Evolutionary conservation across 1,139 yeast species (phyloP), one percentile per base, ranked within the genome.

Genomic region (Groenewaldozyma auringiensis): DNA sequence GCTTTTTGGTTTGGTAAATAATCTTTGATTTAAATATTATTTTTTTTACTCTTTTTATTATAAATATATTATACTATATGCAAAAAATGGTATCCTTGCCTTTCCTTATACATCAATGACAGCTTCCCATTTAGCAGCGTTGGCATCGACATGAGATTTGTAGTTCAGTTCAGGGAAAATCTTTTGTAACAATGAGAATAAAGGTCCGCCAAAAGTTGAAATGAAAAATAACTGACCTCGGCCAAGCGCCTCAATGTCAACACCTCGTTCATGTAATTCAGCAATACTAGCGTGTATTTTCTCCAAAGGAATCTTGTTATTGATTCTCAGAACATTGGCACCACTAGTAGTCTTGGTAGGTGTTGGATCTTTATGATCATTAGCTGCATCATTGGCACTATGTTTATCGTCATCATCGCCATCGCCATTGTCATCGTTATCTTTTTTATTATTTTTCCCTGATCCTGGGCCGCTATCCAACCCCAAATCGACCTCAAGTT

Each of bases 221-320:
- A 88, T 87, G 69, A 89, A 89, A 60, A 85, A 87, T 16, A 85
- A 65, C 65, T 89, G 96, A n/a, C 94, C 87, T 54, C 75, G 74
- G 31, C 81, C 81, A 40, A 88, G 68, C 17, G 35, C 17, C 13
- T 42, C 59, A 6, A 48, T 37, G 16, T 41, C 42, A 13, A 17
- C 32, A 14, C 44, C 40, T 13, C 75, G 68, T n/a, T 22, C n/a
- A 6, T 27, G 36, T 9, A 40, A 13, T 8, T 37, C 33, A 14
- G 33, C 33, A 14, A 21, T 37, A 18, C 41, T n/a, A 8, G 16
- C 8, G 20, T 25, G 33, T 21, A 22, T 21, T 21, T 37, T 37
- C 8, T 9, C 14, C 6, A 25, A 21, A 4, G 22, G 32, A 20
- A n/a, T 18, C 14, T 8, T 40, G 21, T 9, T 14, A 17, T 27